phyloP scores from a whole-genome alignment of 75 land plant species.

The Isoetes taiwanensis region DNA sequence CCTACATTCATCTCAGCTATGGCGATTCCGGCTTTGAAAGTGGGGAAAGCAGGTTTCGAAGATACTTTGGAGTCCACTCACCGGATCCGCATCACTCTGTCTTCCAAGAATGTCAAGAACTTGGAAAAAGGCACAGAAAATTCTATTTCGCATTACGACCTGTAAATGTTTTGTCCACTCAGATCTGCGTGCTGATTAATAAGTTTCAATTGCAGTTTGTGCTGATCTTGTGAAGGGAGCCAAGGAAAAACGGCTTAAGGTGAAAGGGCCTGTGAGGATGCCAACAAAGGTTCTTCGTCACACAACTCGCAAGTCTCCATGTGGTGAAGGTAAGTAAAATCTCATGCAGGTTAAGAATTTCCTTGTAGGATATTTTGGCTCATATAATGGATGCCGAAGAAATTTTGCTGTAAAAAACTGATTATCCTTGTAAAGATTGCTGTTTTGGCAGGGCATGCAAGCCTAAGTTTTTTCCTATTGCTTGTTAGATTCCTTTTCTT shows the following conservation, averaged over 20 bases:
- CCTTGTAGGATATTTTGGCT: not conserved
- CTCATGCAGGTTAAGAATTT: not conserved
- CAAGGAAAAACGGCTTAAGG: slow-evolving; percentile 72
- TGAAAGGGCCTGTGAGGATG: slow-evolving; percentile 93
- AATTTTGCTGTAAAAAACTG: no score
- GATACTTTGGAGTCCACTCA: slow-evolving; percentile 51
- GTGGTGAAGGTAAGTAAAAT: slow-evolving; percentile 72
- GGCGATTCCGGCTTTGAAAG: slow-evolving; percentile 38
- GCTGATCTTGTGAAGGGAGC: slow-evolving; percentile 84
- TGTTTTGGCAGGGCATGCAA: no score
- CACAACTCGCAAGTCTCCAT: slow-evolving; percentile 90
- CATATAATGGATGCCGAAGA: no score
- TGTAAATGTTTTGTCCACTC: no score
- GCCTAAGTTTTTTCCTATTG: no score
- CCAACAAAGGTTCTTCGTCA: slow-evolving; percentile 83
- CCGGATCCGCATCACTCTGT: slow-evolving; percentile 82
- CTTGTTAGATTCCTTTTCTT: not conserved
- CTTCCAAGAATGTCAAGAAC: slow-evolving; percentile 85
- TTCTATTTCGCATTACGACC: not conserved
- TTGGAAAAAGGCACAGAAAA: slow-evolving; percentile 61
- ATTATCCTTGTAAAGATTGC: no score
- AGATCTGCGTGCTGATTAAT: not conserved
- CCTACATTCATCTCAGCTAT: no score
- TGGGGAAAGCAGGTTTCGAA: slow-evolving; percentile 60
- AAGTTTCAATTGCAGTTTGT: slow-evolving; percentile 35